Evolutionary conservation across 352 stramenopile species (phyloP), one percentile per base, ranked within the genome.

Genomic region (Phytophthora foliorum): DNA sequence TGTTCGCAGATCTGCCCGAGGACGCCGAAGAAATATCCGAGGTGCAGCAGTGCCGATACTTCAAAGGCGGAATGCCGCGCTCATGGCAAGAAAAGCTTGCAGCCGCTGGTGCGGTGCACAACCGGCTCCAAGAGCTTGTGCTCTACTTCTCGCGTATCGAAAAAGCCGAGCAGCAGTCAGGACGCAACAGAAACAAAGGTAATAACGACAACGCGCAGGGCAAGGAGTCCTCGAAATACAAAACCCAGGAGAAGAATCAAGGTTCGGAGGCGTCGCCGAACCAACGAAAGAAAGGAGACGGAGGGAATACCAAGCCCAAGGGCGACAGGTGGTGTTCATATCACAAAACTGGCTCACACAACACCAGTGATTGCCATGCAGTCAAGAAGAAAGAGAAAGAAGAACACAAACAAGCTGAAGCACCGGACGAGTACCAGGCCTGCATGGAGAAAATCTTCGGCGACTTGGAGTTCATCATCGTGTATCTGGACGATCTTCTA

Each of bases 21-120:
- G 27, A 63, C 14, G 29, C 55, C 2, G 55, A 63, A 36, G 41
- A 21, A 10, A 4, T 54, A 10, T n/a, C 27, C 0, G 42, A 62
- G 19, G 17, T 52, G 21, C 53, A 61, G 42, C 54, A 61, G 21
- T 61, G 54, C 54, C 14, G 54, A 13, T 61, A 44, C n/a, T 44
- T 61, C 25, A 61, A 61, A 14, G 24, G 39, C 4, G 54, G 38
- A 32, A 61, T 61, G 25, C 54, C 54, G 6, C 24, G 39, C 22
- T 13, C 4, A 6, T 61, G 38, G 54, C 38, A 61, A 51, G 54
- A 61, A 19, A 61, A 61, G 17, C 14, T 52, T 24, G 11, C 45
- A 34, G 44, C 44, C 3, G 11, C 44, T 4, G 44, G 44, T 3
- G 44, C 36, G 0, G 45, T 52, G 21, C 7, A 52, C 21, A 6